Base-by-base conservation (phyloP, 768 basidiomycete genomes). In the Rhizopogon rudus region DNA sequence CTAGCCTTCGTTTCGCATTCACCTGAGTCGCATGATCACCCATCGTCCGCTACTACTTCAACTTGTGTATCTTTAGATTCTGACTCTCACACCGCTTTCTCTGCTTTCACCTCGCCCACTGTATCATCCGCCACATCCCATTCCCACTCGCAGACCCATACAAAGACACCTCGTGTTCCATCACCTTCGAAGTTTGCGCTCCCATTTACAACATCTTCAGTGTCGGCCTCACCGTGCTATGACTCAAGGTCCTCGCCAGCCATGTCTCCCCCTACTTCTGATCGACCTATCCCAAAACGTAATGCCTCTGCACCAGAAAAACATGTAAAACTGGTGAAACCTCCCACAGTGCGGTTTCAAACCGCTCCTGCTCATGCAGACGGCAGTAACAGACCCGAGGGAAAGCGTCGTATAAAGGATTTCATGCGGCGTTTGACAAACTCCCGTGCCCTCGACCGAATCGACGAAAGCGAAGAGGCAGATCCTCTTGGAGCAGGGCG, bases 391-490 rank as follows among this genome's bases (percentile, higher is more conserved):
- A 54, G 52, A 2, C 31, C 56, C 3, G 53, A 42, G 17, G 57
- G 58, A 44, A 70, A 53, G 50, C 54, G 42, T 44, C 59, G 39
- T 31, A 65, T 71, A 61, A 71, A 53, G 17, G 60, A 67, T 6
- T 40, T 71, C 33, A 58, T 69, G 31, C 68, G 60, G 35, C 63
- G 60, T 7, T 46, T 71, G 16, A 66, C 68, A 40, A 55, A 43
- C 33, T 64, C 48, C 58, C 65, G 43, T 60, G 57, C 56, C 63
- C 75, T 91, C 51, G 89, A 91, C 71, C 76, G 77, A 31, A 86
- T 92, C 57, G 89, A 92, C 64, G 86, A 89, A 67, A 69, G 91
- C 35, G 90, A 91, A 65, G 87, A 88, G 65, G 81, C 82, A 6
- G 86, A 83, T 66, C 87, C 88, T 2, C 75, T 83, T 62, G 87